Evolutionary conservation across 257 asterid genomes (phyloP).

Genomic region (Linderniella brevidens): DNA sequence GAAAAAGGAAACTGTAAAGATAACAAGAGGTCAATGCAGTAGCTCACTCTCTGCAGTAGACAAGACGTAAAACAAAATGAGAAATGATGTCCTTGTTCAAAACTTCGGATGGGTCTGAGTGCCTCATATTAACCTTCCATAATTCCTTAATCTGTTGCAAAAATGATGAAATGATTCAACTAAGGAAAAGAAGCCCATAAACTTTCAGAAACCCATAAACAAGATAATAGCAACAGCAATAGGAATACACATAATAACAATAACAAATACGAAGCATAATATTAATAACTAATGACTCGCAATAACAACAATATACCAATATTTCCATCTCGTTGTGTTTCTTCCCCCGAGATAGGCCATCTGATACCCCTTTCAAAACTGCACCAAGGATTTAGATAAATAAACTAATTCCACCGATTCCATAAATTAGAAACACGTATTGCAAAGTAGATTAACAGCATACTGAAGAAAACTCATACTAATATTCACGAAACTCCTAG

Average conservation of each 20-base stretch:
- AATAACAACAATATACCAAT: conserved; percentile 20
- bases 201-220: not conserved
- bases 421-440: conserved; percentile 5
- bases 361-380: conserved; percentile 86
- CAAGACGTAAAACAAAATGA: conserved; percentile 88
- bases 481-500: too few species aligned
- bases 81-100: conserved; percentile 74
- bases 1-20: not conserved
- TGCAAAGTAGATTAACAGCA: not conserved
- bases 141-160: conserved; percentile 30
- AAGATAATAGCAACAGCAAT: not conserved
- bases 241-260: not conserved
- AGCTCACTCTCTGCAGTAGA: conserved; percentile 83
- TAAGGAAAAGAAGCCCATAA: conserved; percentile 1
- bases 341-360: conserved; percentile 75
- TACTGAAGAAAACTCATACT: too few species aligned
- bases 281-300: too few species aligned
- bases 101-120: conserved; percentile 41
- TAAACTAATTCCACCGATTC: conserved; percentile 2
- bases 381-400: conserved; percentile 17
- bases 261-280: not conserved
- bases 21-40: conserved; percentile 5
- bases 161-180: conserved; percentile 5
- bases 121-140: conserved; percentile 59
- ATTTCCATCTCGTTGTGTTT: conserved; percentile 63